Evolutionary conservation across 2,329 filamentous ascomycete genomes (phyloP).

Genomic region (Neurospora sp.): DNA sequence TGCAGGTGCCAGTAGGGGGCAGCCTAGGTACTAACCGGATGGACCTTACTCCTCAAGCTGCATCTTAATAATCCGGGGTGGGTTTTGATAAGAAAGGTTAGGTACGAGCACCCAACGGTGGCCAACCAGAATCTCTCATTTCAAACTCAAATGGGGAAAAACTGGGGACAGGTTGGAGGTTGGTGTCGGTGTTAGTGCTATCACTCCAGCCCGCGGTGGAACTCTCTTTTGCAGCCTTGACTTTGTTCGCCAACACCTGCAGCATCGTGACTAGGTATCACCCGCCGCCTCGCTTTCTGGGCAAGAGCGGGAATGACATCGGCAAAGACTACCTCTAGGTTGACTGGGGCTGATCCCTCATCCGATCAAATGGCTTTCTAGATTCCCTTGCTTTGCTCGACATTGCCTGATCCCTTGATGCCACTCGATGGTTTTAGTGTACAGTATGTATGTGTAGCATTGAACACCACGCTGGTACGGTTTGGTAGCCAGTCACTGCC

Average conservation of each 20-base stretch:
- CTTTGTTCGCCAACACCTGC: not conserved
- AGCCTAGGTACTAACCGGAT: not conserved
- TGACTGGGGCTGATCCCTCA: too few relatives aligned
- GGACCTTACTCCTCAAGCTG: not conserved
- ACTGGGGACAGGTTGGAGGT: not conserved
- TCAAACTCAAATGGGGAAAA: not conserved
- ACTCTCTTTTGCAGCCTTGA: not conserved
- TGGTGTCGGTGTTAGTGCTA: not conserved
- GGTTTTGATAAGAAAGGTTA: not conserved
- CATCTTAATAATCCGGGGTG: not conserved
- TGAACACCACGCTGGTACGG: too few relatives aligned
- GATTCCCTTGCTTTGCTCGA: too few relatives aligned
- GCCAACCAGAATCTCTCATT: not conserved
- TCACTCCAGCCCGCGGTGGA: not conserved
- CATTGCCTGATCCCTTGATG: too few relatives aligned
- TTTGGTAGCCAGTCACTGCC: not conserved
- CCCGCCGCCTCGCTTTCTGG: not conserved
- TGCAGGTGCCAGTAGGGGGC: not conserved
- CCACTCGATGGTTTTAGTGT: too few relatives aligned
- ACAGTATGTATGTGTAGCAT: too few relatives aligned
- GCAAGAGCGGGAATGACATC: too few relatives aligned
- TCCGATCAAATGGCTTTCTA: too few relatives aligned
- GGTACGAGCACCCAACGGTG: not conserved
- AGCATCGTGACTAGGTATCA: not conserved
- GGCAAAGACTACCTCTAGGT: too few relatives aligned